phyloP scores from a whole-genome alignment of 345 rosid genomes.

The Mangifera indica region DNA sequence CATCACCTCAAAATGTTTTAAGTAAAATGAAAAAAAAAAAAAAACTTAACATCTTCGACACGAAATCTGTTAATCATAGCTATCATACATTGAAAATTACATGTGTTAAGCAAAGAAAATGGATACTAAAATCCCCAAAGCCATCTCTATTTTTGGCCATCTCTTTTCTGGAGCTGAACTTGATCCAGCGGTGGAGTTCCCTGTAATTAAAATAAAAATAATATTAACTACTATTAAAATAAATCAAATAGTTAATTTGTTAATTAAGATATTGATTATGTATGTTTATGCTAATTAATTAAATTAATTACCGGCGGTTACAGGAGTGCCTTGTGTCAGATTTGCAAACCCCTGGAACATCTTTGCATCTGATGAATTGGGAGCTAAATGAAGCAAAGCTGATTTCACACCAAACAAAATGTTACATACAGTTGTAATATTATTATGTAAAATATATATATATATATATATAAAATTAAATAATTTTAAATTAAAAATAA shows the following conservation, averaged over 20 bases:
- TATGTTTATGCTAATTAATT: neutral
- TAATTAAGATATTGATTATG: neutral
- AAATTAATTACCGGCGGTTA: slow-evolving; percentile 33
- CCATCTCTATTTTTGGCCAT: slow-evolving; percentile 39
- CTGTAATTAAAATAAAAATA: slow-evolving; percentile 6
- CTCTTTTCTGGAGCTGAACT: slow-evolving; percentile 32
- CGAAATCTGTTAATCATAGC: neutral
- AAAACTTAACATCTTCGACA: neutral
- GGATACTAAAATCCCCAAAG: slow-evolving; percentile 22
- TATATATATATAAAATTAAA: too few relatives aligned
- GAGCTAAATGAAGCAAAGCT: slow-evolving; percentile 66
- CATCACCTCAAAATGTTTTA: neutral
- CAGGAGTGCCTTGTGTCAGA: slow-evolving; percentile 29
- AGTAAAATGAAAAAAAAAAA: neutral
- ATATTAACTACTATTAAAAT: neutral
- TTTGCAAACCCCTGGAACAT: slow-evolving; percentile 55
- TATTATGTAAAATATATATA: too few relatives aligned
- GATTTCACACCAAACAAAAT: slow-evolving; percentile 7
- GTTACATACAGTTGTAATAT: too few relatives aligned
- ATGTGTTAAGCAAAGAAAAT: slow-evolving; percentile 14
- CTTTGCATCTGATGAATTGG: slow-evolving; percentile 65
- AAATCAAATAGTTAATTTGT: too few relatives aligned
- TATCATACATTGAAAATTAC: neutral
- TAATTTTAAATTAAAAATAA: too few relatives aligned
- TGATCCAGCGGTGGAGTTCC: slow-evolving; percentile 18